A percentile compares a stretch with the other conserved stretches of the same genome.
Evolutionary conservation across 371 early-diverging fungal genomes (phyloP).

Genomic region (Funneliformis caledonium): DNA sequence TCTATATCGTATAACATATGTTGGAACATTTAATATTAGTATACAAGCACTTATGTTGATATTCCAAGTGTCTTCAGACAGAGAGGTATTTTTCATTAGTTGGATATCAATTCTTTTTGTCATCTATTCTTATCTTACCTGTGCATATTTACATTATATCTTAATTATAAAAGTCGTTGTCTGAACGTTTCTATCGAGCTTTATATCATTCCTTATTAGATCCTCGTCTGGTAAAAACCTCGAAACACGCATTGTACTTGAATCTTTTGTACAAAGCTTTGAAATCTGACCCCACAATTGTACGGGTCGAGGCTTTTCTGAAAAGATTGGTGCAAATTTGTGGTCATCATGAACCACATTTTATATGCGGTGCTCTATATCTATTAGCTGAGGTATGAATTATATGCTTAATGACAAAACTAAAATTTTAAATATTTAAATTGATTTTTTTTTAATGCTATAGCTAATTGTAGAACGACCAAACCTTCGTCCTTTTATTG

Average conservation of each 20-base stretch:
- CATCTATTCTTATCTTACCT: background rate
- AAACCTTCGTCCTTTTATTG: constrained; percentile 61
- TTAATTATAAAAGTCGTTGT: constrained; percentile 46
- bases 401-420: background rate
- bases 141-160: background rate
- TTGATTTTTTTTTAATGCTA: background rate
- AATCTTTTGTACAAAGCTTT: constrained; percentile 89
- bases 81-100: constrained; percentile 39
- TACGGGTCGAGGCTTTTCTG: constrained; percentile 81
- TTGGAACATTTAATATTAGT: constrained; percentile 85
- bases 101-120: background rate
- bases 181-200: constrained; percentile 88
- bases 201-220: constrained; percentile 90
- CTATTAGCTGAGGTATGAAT: constrained; percentile 75
- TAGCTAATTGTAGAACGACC: constrained; percentile 44
- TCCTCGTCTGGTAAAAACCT: constrained; percentile 73
- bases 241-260: constrained; percentile 92
- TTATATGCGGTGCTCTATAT: constrained; percentile 85
- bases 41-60: constrained; percentile 92
- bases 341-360: constrained; percentile 76
- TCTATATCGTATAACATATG: constrained; percentile 86
- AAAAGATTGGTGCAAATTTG: constrained; percentile 89
- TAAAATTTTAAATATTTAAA: constrained; percentile 10
- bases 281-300: constrained; percentile 71
- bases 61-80: constrained; percentile 71